Evolutionary conservation across 2,329 filamentous ascomycete species (phyloP), one percentile per base, ranked within the genome.

Genomic region (Talaromyces sp.): DNA sequence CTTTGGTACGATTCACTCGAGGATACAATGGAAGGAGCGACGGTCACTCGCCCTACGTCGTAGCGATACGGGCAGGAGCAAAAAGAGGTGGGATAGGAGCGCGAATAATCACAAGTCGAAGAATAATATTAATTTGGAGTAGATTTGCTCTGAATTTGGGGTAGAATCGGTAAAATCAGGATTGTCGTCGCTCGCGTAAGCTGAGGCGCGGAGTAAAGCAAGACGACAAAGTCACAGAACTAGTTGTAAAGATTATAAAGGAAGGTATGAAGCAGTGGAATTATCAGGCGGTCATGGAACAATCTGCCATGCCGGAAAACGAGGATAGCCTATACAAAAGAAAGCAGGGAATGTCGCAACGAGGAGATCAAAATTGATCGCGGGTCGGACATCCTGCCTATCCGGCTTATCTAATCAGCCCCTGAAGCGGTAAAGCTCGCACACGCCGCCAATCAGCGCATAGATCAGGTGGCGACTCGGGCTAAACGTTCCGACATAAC

Each of bases 341-440:
- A 27, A 10, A 37, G n/a, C 8, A 49, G 3, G 3, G 31, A 5
- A 31, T n/a, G 47, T 37, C 19, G 19, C 31, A 19, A 56, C 27
- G 31, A 54, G 27, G n/a, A 54, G 19, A 37, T 56, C 52, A 56
- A 56, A 56, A 56, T 37, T 56, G 47, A 41, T 57, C 33, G 10
- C 19, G 52, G 19, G 37, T 58, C 35, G 10, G 56, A 59, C 39
- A 19, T 52, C n/a, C 52, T 37, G 33, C n/a, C 7, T 33, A 37
- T 56, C 52, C 52, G 52, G 60, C 49, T 62, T 62, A 62, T 43
- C 60, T 62, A 62, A 62, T 41, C 60, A 49, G 35, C 60, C 60
- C 60, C 60, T 62, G 60, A 61, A 61, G 1, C 19, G 58, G 58
- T 27, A 49, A 60, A 49, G 59, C 59, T 52, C 19, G 11, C 11